Evolutionary conservation across 495 filamentous ascomycete species (phyloP).

Genomic region (Penicillium cinerascens): DNA sequence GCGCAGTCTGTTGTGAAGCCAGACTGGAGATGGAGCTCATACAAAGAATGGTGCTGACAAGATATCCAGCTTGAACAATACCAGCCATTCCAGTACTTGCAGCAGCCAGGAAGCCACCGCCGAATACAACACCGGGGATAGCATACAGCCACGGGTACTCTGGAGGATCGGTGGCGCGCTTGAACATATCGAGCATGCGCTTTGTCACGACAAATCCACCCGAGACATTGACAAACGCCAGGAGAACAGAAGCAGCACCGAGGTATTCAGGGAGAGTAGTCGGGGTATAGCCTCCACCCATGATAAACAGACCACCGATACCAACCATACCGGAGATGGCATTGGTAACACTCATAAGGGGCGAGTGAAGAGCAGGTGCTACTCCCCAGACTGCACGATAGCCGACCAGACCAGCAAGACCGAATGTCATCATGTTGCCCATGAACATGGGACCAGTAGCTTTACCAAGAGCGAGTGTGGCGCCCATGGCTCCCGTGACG

Average conservation of each 20-base stretch:
- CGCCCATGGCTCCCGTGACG: slow-evolving; percentile 70
- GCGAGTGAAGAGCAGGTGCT: slow-evolving; percentile 69
- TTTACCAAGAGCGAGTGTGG: slow-evolving; percentile 69
- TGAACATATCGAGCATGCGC: slow-evolving; percentile 91
- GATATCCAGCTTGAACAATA: slow-evolving; percentile 75
- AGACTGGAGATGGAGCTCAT: slow-evolving; percentile 69
- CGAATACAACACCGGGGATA: slow-evolving; percentile 68
- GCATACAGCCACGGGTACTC: slow-evolving; percentile 83
- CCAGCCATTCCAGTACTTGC: slow-evolving; percentile 74
- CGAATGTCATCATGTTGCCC: slow-evolving; percentile 76
- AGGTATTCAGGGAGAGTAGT: slow-evolving; percentile 71
- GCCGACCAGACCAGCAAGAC: slow-evolving; percentile 72
- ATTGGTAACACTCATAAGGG: slow-evolving; percentile 83
- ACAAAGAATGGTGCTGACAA: slow-evolving; percentile 74
- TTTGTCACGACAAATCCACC: slow-evolving; percentile 83
- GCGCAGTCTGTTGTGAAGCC: slow-evolving; percentile 71
- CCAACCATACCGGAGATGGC: slow-evolving; percentile 84
- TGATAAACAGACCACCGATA: slow-evolving; percentile 75
- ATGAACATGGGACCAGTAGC: slow-evolving; percentile 75
- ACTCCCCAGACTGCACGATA: slow-evolving; percentile 83
- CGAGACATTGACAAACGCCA: slow-evolving; percentile 78
- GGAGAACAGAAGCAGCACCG: slow-evolving; percentile 70
- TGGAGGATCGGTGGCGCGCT: slow-evolving; percentile 71
- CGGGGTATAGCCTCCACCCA: slow-evolving; percentile 70
- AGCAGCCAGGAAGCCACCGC: slow-evolving; percentile 71